A percentile compares a stretch with the other conserved stretches of the same genome.
Evolutionary conservation across 805 yeast species (phyloP).

Genomic region (fission yeast (Schizosaccharomyces pombe)): ASM294v3 CU329670.1:1388501-1389000

Average conservation of each 20-base stretch:
- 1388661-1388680: constrained; percentile 90
- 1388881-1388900: constrained; percentile 55
- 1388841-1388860: constrained; percentile 56
- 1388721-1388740: constrained; percentile 45
- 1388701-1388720: constrained; percentile 73
- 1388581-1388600: background rate
- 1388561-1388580: constrained; percentile 39
- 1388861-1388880: constrained; percentile 47
- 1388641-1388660: constrained; percentile 89
- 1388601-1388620: background rate
- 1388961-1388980: constrained; percentile 82
- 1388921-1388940: constrained; percentile 66
- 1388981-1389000: constrained; percentile 85
- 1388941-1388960: constrained; percentile 72
- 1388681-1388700: constrained; percentile 61
- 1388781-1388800: constrained; percentile 72
- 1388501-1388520: constrained; percentile 47
- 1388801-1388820: constrained; percentile 75
- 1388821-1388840: constrained; percentile 54
- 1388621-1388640: constrained; percentile 25
- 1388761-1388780: constrained; percentile 68
- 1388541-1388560: constrained; percentile 49
- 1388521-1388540: constrained; percentile 30
- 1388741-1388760: constrained; percentile 62
- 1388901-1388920: constrained; percentile 66